phyloP scores from a whole-genome alignment of 306 rosid genomes.

The Pterocarpus macrocarpus region DNA sequence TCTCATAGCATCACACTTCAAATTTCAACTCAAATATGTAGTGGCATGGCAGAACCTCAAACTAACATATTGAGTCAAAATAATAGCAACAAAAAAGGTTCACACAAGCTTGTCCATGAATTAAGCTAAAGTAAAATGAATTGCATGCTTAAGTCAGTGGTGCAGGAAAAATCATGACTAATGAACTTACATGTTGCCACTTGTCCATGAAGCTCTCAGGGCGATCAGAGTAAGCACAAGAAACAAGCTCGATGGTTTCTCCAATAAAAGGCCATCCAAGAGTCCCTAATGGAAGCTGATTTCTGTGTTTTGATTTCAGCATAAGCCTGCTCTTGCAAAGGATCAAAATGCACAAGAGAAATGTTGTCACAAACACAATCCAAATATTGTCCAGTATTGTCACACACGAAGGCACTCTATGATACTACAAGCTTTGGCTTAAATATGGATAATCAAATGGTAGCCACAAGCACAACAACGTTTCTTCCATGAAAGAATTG shows the following conservation, averaged over 20 bases:
- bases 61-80: conserved; percentile 17
- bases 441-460: conserved; percentile 67
- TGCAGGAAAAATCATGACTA: conserved; percentile 29
- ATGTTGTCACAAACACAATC: conserved; percentile 62
- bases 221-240: conserved; percentile 90
- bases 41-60: conserved; percentile 26
- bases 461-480: conserved; percentile 52
- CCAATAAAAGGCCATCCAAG: conserved; percentile 94
- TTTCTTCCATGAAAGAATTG: conserved; percentile 53
- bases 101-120: background rate
- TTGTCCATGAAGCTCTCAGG: conserved; percentile 91
- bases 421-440: conserved; percentile 58
- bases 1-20: background rate
- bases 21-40: background rate
- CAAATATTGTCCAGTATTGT: conserved; percentile 71
- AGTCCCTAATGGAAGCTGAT: conserved; percentile 78
- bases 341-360: conserved; percentile 56
- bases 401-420: conserved; percentile 33
- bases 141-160: conserved; percentile 6
- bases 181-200: conserved; percentile 73
- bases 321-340: conserved; percentile 55
- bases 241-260: conserved; percentile 83
- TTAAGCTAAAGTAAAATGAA: conserved; percentile 13
- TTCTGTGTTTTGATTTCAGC: conserved; percentile 59
- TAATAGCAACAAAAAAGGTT: background rate